A percentile compares a stretch with the other conserved stretches of the same genome.
These are phyloP conservation scores for Blastomyces parvus DNA, from an alignment of 2,329 filamentous ascomycete species.

Conservation along the genomic window DNA sequence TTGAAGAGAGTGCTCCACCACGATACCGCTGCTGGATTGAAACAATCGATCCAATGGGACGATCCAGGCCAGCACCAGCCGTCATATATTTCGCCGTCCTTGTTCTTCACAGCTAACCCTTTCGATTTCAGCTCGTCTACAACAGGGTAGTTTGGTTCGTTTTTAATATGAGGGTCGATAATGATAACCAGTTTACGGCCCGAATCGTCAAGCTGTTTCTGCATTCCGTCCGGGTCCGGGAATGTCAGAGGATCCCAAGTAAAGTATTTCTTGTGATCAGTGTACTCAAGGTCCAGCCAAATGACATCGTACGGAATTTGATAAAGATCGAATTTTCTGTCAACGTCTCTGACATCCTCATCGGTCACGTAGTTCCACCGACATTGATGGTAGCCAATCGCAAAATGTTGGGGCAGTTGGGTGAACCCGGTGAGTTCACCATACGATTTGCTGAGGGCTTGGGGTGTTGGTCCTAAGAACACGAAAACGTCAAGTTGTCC, in stretches of 20 bases:
- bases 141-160: conserved; percentile 65
- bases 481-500: conserved; percentile 88
- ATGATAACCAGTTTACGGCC: conserved; percentile 87
- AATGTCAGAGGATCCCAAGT: conserved; percentile 92
- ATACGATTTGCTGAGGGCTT: conserved; percentile 72
- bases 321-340: conserved; percentile 89
- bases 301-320: conserved; percentile 97
- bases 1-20: conserved; percentile 91
- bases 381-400: conserved; percentile 92
- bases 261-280: conserved; percentile 95
- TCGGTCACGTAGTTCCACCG: conserved; percentile 98
- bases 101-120: conserved; percentile 76
- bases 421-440: conserved; percentile 86
- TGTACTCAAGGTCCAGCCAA: conserved; percentile 98
- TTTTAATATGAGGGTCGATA: conserved; percentile 98
- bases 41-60: conserved; percentile 92
- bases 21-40: conserved; percentile 79
- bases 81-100: conserved; percentile 79
- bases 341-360: conserved; percentile 92
- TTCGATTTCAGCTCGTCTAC: conserved; percentile 75
- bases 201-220: conserved; percentile 72
- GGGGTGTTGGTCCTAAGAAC: conserved; percentile 79
- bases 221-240: conserved; percentile 74
- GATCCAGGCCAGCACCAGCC: conserved; percentile 99
- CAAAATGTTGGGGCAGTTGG: conserved; percentile 82